Evolutionary conservation across 108 stramenopile species (phyloP), one percentile per base, ranked within the genome.

Genomic region (Stephanodiscus triporus): DNA sequence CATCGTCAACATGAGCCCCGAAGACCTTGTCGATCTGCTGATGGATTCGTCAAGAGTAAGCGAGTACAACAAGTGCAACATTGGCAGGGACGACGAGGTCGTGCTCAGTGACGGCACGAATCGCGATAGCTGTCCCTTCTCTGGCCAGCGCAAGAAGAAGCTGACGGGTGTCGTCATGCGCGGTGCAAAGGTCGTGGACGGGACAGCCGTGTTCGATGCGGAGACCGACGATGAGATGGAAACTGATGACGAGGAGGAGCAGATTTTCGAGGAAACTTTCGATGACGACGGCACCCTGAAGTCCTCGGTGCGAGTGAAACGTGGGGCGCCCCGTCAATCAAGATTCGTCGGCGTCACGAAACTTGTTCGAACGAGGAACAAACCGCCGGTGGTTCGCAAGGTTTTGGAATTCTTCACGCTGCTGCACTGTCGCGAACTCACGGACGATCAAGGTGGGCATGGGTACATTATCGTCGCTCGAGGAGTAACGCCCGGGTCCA

Each of bases 61-160:
- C 54, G 88, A 90, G 70, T 94, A 94, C 78, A 94, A 94, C 76
- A 88, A 89, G 48, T 80, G 88, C 32, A 89, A 85, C 66, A 77
- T 87, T 29, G 93, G 90, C 16, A 63, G 93, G 23, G 69, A 70
- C 43, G 93, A 94, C 61, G 72, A 87, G 50, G 50, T 88, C 17
- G 63, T 84, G 0, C 71, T 93, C 5, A 81, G 87, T 48, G 81
- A 89, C 24, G 81, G 80, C 54, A 72, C 81, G 49, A 61, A 86
- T 5, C 26, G 66, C 27, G 81, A 85, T 32, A 48, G 24, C 29
- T 73, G 77, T 51, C 82, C 82, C n/a, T 83, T 83, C 38, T 67
- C 65, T 27, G 82, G 82, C 34, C 58, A 68, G 13, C 47, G 80
- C n/a, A 75, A 75, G 60, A 81, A 81, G 70, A 81, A 75, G 51